Evolutionary conservation across 441 rosid species (phyloP), one percentile per base, ranked within the genome.

Genomic region (Populus tomentosa): DNA sequence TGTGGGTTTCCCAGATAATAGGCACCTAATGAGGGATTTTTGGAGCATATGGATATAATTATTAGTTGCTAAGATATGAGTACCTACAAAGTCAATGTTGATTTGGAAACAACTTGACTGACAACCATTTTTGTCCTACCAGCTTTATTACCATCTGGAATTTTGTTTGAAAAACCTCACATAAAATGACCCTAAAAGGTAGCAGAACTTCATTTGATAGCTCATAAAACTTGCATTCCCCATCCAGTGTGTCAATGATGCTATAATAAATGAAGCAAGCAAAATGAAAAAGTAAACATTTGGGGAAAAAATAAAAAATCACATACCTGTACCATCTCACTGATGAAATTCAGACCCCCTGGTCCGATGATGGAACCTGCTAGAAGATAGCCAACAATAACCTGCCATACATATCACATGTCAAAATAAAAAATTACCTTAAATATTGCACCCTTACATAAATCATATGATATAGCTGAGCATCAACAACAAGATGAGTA

Each of bases 341-440:
- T 91, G 67, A 96, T 93, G 83, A 94, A 96, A 80, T 96, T 94
- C 85, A 94, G 84, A 33, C 99, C 99, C 69, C 99, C 99, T 20
- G 98, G 99, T 79, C 98, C 98, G 77, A 96, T 90, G 73, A 96
- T 78, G 11, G 99, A 96, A 73, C 98, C 99, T 5, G 98, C 98
- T 71, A 96, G 96, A 85, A 96, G 94, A 87, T 96, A 96, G 74
- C 98, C 99, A 76, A 96, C 98, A 85, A 96, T 96, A 69, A 90
- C 93, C 99, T 96, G 80, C 71, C 67, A 70, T 63, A 70, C 35
- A 18, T 40, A 75, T 69, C 1, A 46, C 74, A 72, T 71, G 56
- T n/a, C 63, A 73, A 67, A 59, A 64, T 23, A 56, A 65, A 64
- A 62, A 63, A 66, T 38, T 10, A 18, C 21, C 30, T 40, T 73